These are phyloP conservation scores for Castanea mollissima DNA, from an alignment of 306 rosid genomes.

Conservation along the genomic window DNA sequence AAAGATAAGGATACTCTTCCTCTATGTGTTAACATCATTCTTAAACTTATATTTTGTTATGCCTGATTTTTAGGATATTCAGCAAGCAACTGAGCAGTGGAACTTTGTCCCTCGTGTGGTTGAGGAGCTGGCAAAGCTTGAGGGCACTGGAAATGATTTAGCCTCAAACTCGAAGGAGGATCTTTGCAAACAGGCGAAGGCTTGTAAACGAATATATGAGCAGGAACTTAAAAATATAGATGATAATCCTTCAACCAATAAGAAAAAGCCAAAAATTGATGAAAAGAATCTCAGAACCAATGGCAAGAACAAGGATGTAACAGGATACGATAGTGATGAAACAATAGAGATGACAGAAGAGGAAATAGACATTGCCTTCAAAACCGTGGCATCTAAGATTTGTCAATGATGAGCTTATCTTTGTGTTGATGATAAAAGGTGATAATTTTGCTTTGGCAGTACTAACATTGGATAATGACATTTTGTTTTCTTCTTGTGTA, in stretches of 20 bases:
- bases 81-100: constrained; percentile 66
- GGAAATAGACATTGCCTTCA: constrained; percentile 73
- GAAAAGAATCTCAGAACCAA: constrained; percentile 34
- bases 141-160: constrained; percentile 23
- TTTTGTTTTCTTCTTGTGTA: background rate
- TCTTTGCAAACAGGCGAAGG: constrained; percentile 53
- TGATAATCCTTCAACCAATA: constrained; percentile 23
- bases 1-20: background rate
- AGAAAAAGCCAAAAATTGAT: constrained; percentile 33
- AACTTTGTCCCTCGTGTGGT: constrained; percentile 73
- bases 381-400: constrained; percentile 42
- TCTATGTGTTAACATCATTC: constrained; percentile 10
- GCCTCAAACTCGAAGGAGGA: constrained; percentile 57
- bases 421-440: constrained; percentile 20
- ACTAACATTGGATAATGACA: background rate
- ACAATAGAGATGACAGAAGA: constrained; percentile 90
- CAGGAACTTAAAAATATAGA: constrained; percentile 45
- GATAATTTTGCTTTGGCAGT: background rate
- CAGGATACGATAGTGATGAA: constrained; percentile 75
- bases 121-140: constrained; percentile 66
- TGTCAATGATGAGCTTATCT: constrained; percentile 26
- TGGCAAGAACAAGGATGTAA: constrained; percentile 16
- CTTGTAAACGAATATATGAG: constrained; percentile 68
- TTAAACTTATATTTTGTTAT: background rate
- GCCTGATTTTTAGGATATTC: constrained; percentile 47